Percentiles rank a stretch among this genome's conserved stretches.
Evolutionary conservation across 139 green algal genomes (phyloP).

Genomic region (Pycnococcus provasolii): DNA sequence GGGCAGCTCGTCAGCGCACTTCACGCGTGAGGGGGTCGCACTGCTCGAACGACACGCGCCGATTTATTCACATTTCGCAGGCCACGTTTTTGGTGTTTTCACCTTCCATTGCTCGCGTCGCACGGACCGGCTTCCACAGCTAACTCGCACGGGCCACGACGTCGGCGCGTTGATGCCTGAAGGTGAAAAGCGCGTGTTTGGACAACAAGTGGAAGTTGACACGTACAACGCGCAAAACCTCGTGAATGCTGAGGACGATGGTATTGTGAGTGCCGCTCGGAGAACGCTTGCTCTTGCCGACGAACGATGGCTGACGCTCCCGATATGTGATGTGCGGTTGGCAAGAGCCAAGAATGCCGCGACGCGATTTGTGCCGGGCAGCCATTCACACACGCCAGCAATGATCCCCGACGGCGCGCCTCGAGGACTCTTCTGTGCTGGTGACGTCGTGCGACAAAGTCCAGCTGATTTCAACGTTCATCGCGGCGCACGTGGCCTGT

Average conservation of each 20-base stretch:
- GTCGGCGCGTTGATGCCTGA: conserved; percentile 6
- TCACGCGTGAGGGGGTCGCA: no score
- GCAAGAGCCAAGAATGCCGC: background rate
- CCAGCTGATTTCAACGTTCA: background rate
- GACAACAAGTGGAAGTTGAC: conserved; percentile 16
- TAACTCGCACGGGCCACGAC: no score
- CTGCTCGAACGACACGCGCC: no score
- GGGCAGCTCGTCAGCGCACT: no score
- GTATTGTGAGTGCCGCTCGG: background rate
- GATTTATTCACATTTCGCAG: no score
- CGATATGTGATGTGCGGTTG: background rate
- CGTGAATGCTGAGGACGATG: conserved; percentile 10
- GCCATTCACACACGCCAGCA: background rate
- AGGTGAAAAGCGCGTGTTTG: no score
- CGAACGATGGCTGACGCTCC: background rate
- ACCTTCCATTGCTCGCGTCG: no score
- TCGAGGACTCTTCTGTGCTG: background rate
- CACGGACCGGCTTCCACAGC: no score
- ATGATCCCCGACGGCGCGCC: background rate
- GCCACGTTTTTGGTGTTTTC: no score
- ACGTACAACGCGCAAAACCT: conserved; percentile 23
- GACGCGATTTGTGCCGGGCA: conserved; percentile 8
- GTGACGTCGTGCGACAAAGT: conserved; percentile 18
- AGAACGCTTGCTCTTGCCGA: background rate
- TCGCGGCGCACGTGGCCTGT: conserved; percentile 16